Evolutionary conservation across 2,329 filamentous ascomycete genomes (phyloP), one percentile per base, ranked within the genome.

Genomic region (Ciborinia camelliae): DNA sequence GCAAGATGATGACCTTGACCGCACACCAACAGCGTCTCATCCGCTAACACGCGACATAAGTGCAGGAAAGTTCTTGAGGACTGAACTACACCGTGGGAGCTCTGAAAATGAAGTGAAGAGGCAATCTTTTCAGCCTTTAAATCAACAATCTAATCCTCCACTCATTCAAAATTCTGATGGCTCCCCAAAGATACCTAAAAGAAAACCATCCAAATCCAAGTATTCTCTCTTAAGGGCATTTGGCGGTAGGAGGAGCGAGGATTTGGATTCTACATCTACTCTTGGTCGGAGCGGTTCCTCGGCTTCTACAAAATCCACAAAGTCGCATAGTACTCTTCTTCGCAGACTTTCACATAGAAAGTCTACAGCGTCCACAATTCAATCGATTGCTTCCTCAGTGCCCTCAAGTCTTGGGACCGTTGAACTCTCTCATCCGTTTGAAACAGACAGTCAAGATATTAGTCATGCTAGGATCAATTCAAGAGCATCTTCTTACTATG

Each of bases 161-260:
- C 41, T 9, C 37, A 62, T 63, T 18, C 55, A 30, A 28, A 26
- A 45, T 14, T 20, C 32, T 26, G 48, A 55, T 15, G 51, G 50
- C 18, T 65, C 68, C 45, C 68, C 68, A 9, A 67, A 67, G 10
- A 66, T 69, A 14, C 70, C 69, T 6, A 65, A 71, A 30, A 68
- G 73, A 47, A 66, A 67, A 3, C 64, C 64, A 43, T 73, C 72
- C 0, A 75, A 69, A 64, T 73, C 73, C 14, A 74, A 73, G 35
- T 72, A 71, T 47, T 72, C 73, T 65, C 65, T 75, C n/a, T 62
- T 74, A 7, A 72, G 69, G 47, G 72, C 71, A 26, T 69, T 73
- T 48, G 69, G 67, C 28, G 68, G 68, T 43, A 67, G 69, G 12
- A 41, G 50, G 23, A 63, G 52, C 47, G 63, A 68, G 39, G 67